Conservation (phyloP, 192 early-diverging fungal species). For the Mortierella alpina region DNA sequence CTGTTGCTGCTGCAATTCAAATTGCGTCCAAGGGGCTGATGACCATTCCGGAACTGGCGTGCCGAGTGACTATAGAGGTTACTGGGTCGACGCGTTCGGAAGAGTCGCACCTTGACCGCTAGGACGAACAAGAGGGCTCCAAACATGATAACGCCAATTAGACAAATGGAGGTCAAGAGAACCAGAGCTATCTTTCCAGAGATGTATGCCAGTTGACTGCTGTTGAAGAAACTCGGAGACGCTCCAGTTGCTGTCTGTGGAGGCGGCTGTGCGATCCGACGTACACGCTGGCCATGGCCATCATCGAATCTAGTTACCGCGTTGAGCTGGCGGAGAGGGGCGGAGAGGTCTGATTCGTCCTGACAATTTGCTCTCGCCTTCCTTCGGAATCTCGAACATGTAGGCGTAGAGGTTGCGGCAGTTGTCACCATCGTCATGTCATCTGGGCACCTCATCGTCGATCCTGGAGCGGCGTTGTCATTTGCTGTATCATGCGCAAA, state of each 20-base stretch:
- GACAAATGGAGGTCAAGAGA: conserved; percentile 40
- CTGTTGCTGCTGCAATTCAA: background rate
- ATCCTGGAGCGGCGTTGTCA: no score
- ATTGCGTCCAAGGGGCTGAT: background rate
- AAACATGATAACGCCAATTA: conserved; percentile 41
- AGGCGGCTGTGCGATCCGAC: no score
- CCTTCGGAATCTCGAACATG: no score
- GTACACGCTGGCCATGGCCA: no score
- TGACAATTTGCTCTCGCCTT: no score
- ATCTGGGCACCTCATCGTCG: no score
- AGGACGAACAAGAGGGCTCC: conserved; percentile 42
- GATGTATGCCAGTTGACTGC: conserved; percentile 1
- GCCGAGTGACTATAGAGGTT: conserved; percentile 1
- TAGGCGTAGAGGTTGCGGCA: no score
- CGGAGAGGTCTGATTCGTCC: no score
- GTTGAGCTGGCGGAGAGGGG: background rate
- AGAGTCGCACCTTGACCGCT: conserved; percentile 34
- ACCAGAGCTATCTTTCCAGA: conserved; percentile 30
- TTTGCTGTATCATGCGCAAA: no score
- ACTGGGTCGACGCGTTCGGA: conserved; percentile 9
- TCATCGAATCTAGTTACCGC: background rate
- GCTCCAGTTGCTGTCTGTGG: no score
- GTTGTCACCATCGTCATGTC: no score
- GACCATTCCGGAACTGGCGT: background rate
- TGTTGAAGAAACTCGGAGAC: conserved; percentile 18